A percentile compares a stretch with the other conserved stretches of the same genome.
phyloP scores from a whole-genome alignment of 164 flowering plant species.

The Magnolia officinalis region DNA sequence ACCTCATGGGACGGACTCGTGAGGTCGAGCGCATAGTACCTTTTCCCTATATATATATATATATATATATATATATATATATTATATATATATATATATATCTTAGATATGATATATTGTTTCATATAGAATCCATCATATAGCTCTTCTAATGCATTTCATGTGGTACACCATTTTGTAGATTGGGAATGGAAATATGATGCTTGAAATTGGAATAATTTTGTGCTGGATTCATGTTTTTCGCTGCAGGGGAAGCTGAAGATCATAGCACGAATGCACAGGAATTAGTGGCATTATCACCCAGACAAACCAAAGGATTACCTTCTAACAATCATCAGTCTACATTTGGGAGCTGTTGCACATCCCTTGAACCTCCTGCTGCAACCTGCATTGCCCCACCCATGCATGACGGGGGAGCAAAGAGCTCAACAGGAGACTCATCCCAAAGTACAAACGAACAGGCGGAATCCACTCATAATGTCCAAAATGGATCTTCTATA shows the following conservation, averaged over 20 bases:
- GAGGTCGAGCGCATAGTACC: no score
- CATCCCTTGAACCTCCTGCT: conserved; percentile 26
- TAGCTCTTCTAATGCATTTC: no score
- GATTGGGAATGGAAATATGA: no score
- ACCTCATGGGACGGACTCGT: no score
- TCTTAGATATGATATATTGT: no score
- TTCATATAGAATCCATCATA: no score
- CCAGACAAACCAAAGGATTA: conserved; percentile 26
- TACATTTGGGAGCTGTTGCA: conserved; percentile 28
- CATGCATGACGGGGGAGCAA: conserved; percentile 23
- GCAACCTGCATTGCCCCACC: conserved; percentile 27
- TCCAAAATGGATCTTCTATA: conserved; percentile 45
- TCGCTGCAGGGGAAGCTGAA: conserved; percentile 37
- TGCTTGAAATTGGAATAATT: background rate
- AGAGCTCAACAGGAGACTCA: conserved; percentile 28
- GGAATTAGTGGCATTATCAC: conserved; percentile 50
- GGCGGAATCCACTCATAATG: conserved; percentile 29
- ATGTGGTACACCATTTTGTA: no score
- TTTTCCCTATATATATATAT: no score
- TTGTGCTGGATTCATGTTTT: background rate
- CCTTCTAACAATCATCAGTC: conserved; percentile 18
- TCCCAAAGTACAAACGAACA: conserved; percentile 31
- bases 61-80: no score
- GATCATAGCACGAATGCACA: conserved; percentile 29
- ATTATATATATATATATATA: no score